phyloP scores from a whole-genome alignment of 108 stramenopile genomes.

The Pseudonitzschia multiseries region DNA sequence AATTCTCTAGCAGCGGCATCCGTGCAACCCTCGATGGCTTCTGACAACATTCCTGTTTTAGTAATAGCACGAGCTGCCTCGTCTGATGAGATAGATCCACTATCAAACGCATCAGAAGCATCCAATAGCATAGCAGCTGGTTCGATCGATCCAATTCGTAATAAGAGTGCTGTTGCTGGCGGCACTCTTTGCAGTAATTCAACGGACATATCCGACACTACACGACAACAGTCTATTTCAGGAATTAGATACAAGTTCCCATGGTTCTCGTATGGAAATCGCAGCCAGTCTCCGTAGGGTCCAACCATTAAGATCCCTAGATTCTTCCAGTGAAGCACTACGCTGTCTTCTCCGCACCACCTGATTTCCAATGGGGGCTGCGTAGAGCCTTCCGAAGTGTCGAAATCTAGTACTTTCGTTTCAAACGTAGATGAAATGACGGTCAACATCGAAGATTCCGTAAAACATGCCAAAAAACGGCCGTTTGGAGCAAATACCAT shows the following conservation, averaged over 20 bases:
- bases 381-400: constrained; percentile 75
- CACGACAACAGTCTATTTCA: constrained; percentile 95
- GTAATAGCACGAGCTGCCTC: constrained; percentile 77
- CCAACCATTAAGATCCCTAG: constrained; percentile 94
- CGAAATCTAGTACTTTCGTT: constrained; percentile 91
- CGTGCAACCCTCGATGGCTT: constrained; percentile 83
- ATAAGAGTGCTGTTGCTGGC: constrained; percentile 80
- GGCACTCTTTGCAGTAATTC: constrained; percentile 94
- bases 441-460: constrained; percentile 80
- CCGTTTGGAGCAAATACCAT: constrained; percentile 95
- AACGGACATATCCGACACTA: constrained; percentile 73
- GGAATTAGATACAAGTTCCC: constrained; percentile 77
- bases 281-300: constrained; percentile 94
- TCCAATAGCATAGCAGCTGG: constrained; percentile 92
- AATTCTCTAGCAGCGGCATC: constrained; percentile 89
- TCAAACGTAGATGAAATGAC: constrained; percentile 91
- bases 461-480: constrained; percentile 92
- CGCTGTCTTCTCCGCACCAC: constrained; percentile 96
- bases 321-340: constrained; percentile 91
- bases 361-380: constrained; percentile 75
- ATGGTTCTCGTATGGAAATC: constrained; percentile 76
- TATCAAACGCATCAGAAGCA: constrained; percentile 93
- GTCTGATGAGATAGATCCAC: constrained; percentile 78
- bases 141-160: constrained; percentile 89
- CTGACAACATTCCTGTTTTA: constrained; percentile 58